Evolutionary conservation across 2,329 filamentous ascomycete genomes (phyloP), one percentile per base, ranked within the genome.

Genomic region (Beauveria caledonica): DNA sequence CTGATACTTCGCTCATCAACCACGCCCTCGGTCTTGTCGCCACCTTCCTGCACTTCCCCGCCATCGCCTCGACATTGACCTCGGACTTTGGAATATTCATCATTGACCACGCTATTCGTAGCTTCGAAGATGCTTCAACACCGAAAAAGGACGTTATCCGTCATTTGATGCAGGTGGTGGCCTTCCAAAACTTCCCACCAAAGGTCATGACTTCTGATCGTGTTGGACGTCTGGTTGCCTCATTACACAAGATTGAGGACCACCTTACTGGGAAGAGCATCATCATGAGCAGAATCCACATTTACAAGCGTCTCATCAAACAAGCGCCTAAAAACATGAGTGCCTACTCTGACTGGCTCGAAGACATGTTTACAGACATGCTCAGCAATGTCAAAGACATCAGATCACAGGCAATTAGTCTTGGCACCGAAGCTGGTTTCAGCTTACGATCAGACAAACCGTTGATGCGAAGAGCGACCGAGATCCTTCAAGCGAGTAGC

Each of bases 31-130:
- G 86, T 62, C 78, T 97, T 5, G 82, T 94, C 23, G 84, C 85
- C 62, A 89, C 87, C 2, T 86, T 97, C 61, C 80, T 96, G 4
- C 86, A 88, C 72, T 88, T 90, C 62, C 80, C 84, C 5, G 82
- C 85, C n/a, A 84, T 93, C 54, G 84, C 86, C 5, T 82, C 84
- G 1, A 82, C 84, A 17, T 78, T 97, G 46, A 81, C 88, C 13
- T 85, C 86, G 59, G 91, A 96, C 29, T 96, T 96, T 70, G 86
- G 86, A 58, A 73, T 84, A 17, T 94, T 90, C 70, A 80, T 97
- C 58, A 75, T 96, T 44, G 92, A 97, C 61, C 86, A 92, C 64
- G 86, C 87, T 57, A 89, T 95, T 63, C 82, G 82, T 52, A 84
- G 84, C 10, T 85, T 96, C 57, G 83, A 89, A 66, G 86, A 93